These are phyloP conservation scores for Trypanosomatidae sp. DNA, from an alignment of 208 protist species.

Conservation along the genomic window DNA sequence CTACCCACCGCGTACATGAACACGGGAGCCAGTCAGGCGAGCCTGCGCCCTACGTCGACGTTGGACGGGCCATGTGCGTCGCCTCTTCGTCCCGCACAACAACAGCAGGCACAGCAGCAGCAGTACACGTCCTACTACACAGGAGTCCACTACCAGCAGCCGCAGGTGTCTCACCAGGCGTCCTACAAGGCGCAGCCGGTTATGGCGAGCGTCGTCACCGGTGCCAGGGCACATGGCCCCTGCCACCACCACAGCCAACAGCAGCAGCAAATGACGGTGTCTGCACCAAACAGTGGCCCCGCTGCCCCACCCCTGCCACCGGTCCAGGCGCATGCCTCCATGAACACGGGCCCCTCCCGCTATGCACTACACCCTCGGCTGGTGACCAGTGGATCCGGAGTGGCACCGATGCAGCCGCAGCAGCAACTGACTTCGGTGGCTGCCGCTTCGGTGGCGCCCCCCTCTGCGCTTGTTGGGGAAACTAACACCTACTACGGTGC, in stretches of 20 bases:
- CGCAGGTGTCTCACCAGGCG: background rate
- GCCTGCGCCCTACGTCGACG: background rate
- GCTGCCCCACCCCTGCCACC: constrained; percentile 4
- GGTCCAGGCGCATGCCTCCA: background rate
- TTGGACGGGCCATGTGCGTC: background rate
- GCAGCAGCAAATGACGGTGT: constrained; percentile 2
- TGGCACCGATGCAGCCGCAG: background rate
- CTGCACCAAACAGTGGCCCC: background rate
- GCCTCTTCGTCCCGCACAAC: constrained; percentile 5
- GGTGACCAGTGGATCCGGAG: background rate
- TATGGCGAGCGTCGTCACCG: background rate
- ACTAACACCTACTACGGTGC: background rate
- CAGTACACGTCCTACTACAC: constrained; percentile 1
- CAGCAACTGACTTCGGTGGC: constrained; percentile 3
- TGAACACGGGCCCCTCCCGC: background rate
- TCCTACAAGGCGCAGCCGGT: constrained; percentile 1
- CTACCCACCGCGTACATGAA: constrained; percentile 24
- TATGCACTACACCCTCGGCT: background rate
- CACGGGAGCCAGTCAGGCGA: constrained; percentile 1
- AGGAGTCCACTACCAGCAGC: constrained; percentile 1
- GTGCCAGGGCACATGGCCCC: background rate
- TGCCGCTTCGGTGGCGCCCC: background rate
- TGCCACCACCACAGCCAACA: constrained; percentile 9
- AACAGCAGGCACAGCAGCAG: constrained; percentile 9
- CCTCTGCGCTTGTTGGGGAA: background rate